Percentiles rank a stretch among this genome's conserved stretches.
These are phyloP conservation scores for Vickermania ingenoplastis DNA, from an alignment of 208 protist species.

Conservation along the genomic window DNA sequence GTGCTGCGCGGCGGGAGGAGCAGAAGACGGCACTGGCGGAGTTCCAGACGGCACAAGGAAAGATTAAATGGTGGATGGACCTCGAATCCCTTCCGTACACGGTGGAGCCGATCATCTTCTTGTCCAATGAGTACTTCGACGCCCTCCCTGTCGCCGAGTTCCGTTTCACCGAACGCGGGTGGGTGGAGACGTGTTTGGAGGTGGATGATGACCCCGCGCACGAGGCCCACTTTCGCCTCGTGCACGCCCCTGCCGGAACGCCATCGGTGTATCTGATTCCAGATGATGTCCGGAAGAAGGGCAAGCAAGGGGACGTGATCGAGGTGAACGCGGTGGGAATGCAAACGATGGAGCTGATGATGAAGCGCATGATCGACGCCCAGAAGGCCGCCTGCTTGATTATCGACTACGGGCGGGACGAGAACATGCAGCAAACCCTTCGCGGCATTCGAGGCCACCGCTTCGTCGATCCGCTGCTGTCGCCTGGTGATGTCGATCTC, in stretches of 20 bases:
- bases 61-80: slow-evolving; percentile 86
- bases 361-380: slow-evolving; percentile 80
- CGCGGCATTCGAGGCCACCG: slow-evolving; percentile 83
- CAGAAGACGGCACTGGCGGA: slow-evolving; percentile 72
- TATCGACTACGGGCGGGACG: slow-evolving; percentile 91
- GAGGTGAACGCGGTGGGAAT: slow-evolving; percentile 83
- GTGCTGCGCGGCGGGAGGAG: slow-evolving; percentile 68
- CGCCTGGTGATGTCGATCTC: slow-evolving; percentile 88
- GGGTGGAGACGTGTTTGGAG: slow-evolving; percentile 89
- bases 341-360: slow-evolving; percentile 80
- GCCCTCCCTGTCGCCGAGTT: slow-evolving; percentile 90
- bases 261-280: slow-evolving; percentile 85
- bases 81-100: slow-evolving; percentile 75
- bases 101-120: slow-evolving; percentile 79
- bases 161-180: slow-evolving; percentile 86
- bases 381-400: slow-evolving; percentile 77
- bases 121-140: slow-evolving; percentile 90
- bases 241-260: slow-evolving; percentile 79
- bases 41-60: slow-evolving; percentile 75
- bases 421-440: slow-evolving; percentile 85
- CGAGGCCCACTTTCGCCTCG: slow-evolving; percentile 81
- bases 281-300: slow-evolving; percentile 59
- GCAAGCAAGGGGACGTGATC: slow-evolving; percentile 64
- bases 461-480: slow-evolving; percentile 83
- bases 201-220: slow-evolving; percentile 73